Evolutionary conservation across 2,329 filamentous ascomycete species (phyloP).

Genomic region (Aspergillus novoparasiticus): DNA sequence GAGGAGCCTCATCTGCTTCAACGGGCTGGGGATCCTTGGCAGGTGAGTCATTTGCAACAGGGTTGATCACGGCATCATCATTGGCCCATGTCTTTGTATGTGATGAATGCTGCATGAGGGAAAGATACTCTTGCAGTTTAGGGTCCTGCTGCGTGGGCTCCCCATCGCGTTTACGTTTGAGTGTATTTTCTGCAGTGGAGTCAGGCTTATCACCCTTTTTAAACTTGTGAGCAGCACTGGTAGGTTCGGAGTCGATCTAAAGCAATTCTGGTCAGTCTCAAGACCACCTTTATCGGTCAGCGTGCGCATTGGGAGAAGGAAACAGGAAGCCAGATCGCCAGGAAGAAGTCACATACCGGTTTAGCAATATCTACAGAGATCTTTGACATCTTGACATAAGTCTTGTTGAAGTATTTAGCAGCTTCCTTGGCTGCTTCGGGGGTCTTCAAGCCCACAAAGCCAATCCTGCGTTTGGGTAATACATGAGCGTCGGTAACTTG

Average conservation of each 20-base stretch:
- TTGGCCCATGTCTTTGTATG: conserved; percentile 67
- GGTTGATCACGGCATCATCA: conserved; percentile 47
- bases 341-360: conserved; percentile 60
- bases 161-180: conserved; percentile 45
- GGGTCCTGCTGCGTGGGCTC: conserved; percentile 70
- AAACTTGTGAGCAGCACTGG: conserved; percentile 27
- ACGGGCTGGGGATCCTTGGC: conserved; percentile 22
- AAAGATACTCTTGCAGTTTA: conserved; percentile 83
- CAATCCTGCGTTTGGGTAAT: conserved; percentile 85
- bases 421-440: conserved; percentile 78
- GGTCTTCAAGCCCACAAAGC: conserved; percentile 91
- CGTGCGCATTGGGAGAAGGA: conserved; percentile 32
- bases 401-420: conserved; percentile 92
- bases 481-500: conserved; percentile 90
- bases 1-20: conserved; percentile 22
- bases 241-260: conserved; percentile 44
- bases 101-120: conserved; percentile 73
- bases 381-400: conserved; percentile 94
- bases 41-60: conserved; percentile 22
- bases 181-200: conserved; percentile 29
- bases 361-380: conserved; percentile 86
- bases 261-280: conserved; percentile 42
- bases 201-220: conserved; percentile 24
- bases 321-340: conserved; percentile 14
- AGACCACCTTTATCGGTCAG: conserved; percentile 43